These are phyloP conservation scores for Scenedesmus sp. DNA, from an alignment of 163 green algal species.

Conservation along the genomic window DNA sequence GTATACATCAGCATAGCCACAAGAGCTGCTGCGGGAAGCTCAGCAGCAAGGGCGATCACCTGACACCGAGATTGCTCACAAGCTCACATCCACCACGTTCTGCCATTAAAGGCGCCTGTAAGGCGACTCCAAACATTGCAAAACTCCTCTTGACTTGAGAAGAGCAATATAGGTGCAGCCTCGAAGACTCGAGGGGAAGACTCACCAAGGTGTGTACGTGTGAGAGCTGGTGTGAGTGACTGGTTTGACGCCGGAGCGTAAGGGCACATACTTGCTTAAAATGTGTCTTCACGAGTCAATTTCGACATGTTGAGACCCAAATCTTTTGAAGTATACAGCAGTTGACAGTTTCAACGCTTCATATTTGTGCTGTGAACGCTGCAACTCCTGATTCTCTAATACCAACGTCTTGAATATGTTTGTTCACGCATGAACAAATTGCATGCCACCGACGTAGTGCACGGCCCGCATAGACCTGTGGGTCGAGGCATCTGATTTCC, in stretches of 20 bases:
- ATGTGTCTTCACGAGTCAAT: neutral
- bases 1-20: too few species aligned
- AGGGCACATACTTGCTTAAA: too few species aligned
- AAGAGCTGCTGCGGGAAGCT: too few species aligned
- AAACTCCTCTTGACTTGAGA: too few species aligned
- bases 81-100: too few species aligned
- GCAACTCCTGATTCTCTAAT: neutral
- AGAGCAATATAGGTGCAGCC: neutral
- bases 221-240: slow-evolving; percentile 6
- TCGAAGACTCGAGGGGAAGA: neutral
- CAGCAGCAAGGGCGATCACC: too few species aligned
- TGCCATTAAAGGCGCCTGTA: too few species aligned
- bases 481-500: neutral
- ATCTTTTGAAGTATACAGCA: neutral
- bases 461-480: neutral
- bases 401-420: neutral
- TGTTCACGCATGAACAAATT: neutral
- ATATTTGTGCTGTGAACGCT: neutral
- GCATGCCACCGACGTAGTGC: neutral
- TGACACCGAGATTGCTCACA: too few species aligned
- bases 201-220: neutral
- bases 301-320: neutral
- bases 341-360: neutral
- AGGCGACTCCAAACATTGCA: too few species aligned
- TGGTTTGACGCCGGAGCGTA: neutral